Evolutionary conservation across 139 green algal genomes (phyloP).

Genomic region (Ettlia oleoabundans): DNA sequence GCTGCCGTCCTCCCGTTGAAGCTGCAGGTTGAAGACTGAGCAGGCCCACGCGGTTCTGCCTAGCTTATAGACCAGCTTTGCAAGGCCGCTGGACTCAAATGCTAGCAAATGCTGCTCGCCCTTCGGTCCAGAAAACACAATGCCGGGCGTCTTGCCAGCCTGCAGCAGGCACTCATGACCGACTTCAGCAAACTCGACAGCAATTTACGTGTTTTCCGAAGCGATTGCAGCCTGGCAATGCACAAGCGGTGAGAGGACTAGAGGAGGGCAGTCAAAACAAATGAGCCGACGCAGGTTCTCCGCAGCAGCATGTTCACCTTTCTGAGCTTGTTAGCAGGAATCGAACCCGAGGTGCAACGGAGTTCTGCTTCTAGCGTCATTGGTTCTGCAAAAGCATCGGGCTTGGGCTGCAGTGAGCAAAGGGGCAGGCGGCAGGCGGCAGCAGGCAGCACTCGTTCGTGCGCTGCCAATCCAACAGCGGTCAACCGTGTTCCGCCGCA

Average conservation of each 20-base stretch:
- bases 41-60: slow-evolving; percentile 40
- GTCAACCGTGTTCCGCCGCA: too few relatives aligned
- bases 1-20: slow-evolving; percentile 17
- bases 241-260: too few relatives aligned
- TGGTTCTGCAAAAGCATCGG: not conserved
- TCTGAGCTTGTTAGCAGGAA: slow-evolving; percentile 9
- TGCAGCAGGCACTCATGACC: not conserved
- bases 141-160: slow-evolving; percentile 38
- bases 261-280: too few relatives aligned
- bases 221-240: not conserved
- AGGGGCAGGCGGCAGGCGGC: not conserved
- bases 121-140: slow-evolving; percentile 44
- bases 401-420: not conserved
- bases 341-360: slow-evolving; percentile 4
- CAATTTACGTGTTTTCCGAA: too few relatives aligned
- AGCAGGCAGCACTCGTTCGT: not conserved
- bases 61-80: slow-evolving; percentile 24
- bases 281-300: too few relatives aligned
- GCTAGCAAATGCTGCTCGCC: slow-evolving; percentile 42
- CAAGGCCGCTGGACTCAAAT: slow-evolving; percentile 33
- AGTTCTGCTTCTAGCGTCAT: slow-evolving; percentile 13
- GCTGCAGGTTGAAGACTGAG: slow-evolving; percentile 42
- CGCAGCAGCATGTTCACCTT: slow-evolving; percentile 9
- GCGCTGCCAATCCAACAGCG: not conserved
- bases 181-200: too few relatives aligned